Evolutionary conservation across 2,329 filamentous ascomycete genomes (phyloP), one percentile per base, ranked within the genome.

Genomic region (Aspergillus candidus): DNA sequence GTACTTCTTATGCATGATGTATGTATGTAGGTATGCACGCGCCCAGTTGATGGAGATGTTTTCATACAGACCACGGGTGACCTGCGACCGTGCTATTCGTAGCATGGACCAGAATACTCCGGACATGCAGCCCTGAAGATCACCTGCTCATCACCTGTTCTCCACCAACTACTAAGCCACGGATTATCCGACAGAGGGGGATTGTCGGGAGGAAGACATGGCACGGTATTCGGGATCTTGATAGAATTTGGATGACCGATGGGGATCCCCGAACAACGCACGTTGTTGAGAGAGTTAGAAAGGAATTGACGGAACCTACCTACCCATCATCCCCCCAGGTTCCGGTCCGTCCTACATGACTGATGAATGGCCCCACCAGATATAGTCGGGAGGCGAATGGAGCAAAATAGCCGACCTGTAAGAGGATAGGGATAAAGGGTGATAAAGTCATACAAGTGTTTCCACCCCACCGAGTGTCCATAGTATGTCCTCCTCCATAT

Each of bases 81-180:
- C 27, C 32, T 44, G 45, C 47, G 48, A 38, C 48, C 46, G 47
- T 47, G 37, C 46, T 44, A 10, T 35, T 39, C 34, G 37, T 41
- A 38, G 34, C 35, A 42, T 49, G 46, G 48, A 46, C 52, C 50
- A 52, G 38, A 50, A 47, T 44, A 49, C 50, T 49, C 49, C 52
- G 46, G 43, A 50, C 41, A 47, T 52, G 52, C 52, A 52, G 51
- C 43, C 44, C 46, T 47, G 51, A 50, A 50, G 52, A 55, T 55
- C 51, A 49, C 49, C 51, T 50, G 52, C 38, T 37, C 47, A 43
- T 41, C 32, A 38, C 38, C 15, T n/a, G 3, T 42, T 15, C 15
- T 38, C 30, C 15, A 18, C 13, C 37, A 41, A 38, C 32, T 32
- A 35, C 22, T 7, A 34, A 32, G 17, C 15, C 13, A 12, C 15